Percentiles rank a stretch among this genome's conserved stretches.
Evolutionary conservation across 2,329 filamentous ascomycete genomes (phyloP).

Genomic region (Neofusicoccum umdonicola): DNA sequence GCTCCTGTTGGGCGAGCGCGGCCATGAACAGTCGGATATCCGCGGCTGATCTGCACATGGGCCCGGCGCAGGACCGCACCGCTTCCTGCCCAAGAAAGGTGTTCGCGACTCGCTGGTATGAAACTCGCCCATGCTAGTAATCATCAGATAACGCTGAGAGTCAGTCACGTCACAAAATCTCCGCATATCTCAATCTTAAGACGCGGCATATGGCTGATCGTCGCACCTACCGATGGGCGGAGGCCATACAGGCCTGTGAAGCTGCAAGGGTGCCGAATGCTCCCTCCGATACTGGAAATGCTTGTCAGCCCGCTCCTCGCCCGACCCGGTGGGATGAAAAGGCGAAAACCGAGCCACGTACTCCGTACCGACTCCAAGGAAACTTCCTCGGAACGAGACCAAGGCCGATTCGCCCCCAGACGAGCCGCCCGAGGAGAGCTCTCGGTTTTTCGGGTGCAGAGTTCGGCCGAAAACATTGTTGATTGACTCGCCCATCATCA

Average conservation of each 20-base stretch:
- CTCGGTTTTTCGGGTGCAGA: constrained; percentile 50
- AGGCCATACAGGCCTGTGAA: constrained; percentile 6
- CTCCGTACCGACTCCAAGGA: constrained; percentile 53
- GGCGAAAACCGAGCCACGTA: not conserved
- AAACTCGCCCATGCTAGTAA: not conserved
- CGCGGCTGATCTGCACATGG: constrained; percentile 11
- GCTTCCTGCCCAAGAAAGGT: not conserved
- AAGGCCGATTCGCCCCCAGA: constrained; percentile 57
- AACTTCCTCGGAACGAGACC: constrained; percentile 49
- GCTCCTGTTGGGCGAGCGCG: constrained; percentile 55
- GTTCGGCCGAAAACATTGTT: constrained; percentile 48
- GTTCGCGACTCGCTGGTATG: not conserved
- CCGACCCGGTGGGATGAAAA: no score
- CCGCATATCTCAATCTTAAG: not conserved
- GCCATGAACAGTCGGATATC: constrained; percentile 49
- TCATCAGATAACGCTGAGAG: not conserved
- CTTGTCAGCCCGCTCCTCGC: not conserved
- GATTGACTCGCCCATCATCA: constrained; percentile 53
- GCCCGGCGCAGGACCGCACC: not conserved
- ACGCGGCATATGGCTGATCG: constrained; percentile 2
- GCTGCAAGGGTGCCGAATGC: constrained; percentile 30
- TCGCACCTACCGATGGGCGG: not conserved
- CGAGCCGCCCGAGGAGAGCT: constrained; percentile 51
- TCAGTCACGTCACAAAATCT: not conserved
- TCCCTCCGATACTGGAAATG: constrained; percentile 41